Conservation (phyloP, 2,329 filamentous ascomycete genomes). For the Parastagonospora nodorum region DNA sequence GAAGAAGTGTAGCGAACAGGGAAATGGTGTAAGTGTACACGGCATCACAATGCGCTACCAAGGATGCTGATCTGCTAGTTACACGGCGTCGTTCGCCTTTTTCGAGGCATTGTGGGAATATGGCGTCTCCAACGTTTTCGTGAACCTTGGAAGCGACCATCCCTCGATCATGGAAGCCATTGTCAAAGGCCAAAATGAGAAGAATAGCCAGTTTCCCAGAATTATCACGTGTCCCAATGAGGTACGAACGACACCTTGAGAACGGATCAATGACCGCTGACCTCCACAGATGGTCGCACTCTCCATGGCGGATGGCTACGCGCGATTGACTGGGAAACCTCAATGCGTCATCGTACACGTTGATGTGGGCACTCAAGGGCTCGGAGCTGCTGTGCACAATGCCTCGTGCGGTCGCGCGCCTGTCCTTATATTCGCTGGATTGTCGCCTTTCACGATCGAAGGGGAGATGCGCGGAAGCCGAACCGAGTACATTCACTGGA, state of each 20-base stretch:
- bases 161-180: constrained; percentile 81
- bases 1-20: too few relatives aligned
- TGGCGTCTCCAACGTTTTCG: constrained; percentile 57
- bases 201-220: constrained; percentile 66
- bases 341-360: constrained; percentile 82
- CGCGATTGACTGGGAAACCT: constrained; percentile 68
- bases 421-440: constrained; percentile 76
- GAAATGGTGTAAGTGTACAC: constrained; percentile 26
- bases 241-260: constrained; percentile 50
- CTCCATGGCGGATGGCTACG: constrained; percentile 83
- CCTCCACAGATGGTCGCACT: constrained; percentile 74
- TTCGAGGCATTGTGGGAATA: constrained; percentile 79
- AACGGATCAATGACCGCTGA: constrained; percentile 4
- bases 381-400: constrained; percentile 80
- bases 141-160: constrained; percentile 73
- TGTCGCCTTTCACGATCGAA: constrained; percentile 77
- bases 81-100: constrained; percentile 80
- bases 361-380: constrained; percentile 79
- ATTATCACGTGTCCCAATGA: constrained; percentile 83
- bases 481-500: constrained; percentile 86
- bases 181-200: constrained; percentile 74
- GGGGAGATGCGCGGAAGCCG: constrained; percentile 73
- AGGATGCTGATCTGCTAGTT: constrained; percentile 40
- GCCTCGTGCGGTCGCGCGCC: constrained; percentile 75
- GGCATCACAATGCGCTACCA: not conserved